These are phyloP conservation scores for Cucumis cinereus DNA, from an alignment of 306 rosid species.

Conservation along the genomic window DNA sequence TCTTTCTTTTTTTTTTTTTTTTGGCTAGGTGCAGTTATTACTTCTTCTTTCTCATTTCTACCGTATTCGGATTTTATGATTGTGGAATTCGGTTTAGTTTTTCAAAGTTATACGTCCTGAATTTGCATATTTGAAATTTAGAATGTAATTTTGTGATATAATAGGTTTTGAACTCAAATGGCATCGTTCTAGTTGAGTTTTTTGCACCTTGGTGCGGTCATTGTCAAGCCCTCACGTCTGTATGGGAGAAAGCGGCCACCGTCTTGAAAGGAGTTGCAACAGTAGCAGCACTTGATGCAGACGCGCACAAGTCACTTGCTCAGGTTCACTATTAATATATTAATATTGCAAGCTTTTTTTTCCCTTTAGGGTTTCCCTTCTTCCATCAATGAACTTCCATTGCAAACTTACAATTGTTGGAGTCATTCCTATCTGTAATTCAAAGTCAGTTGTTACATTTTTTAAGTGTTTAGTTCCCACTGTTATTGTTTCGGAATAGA, in stretches of 20 bases:
- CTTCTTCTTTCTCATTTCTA: background rate
- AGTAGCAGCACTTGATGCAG: constrained; percentile 93
- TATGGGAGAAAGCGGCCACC: constrained; percentile 89
- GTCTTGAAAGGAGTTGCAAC: constrained; percentile 85
- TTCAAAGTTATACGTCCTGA: background rate
- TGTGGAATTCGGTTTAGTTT: background rate
- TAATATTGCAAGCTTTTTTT: background rate
- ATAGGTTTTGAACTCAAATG: constrained; percentile 85
- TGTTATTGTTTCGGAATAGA: background rate
- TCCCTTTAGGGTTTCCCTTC: background rate
- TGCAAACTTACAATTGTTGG: background rate
- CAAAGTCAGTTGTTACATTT: background rate
- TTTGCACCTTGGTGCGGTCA: constrained; percentile 99
- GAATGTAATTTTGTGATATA: background rate
- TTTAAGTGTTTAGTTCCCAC: background rate
- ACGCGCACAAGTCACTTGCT: constrained; percentile 81
- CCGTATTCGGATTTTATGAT: background rate
- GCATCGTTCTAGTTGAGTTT: constrained; percentile 88
- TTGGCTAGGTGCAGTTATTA: background rate
- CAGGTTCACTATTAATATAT: constrained; percentile 38
- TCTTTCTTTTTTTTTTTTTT: too few relatives aligned
- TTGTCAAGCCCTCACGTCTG: constrained; percentile 81
- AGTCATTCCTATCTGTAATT: background rate
- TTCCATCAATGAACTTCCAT: background rate
- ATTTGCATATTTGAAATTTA: background rate